A percentile compares a stretch with the other conserved stretches of the same genome.
phyloP scores from a whole-genome alignment of 31 red algal species.

The Porphyra umbilicalis region DNA sequence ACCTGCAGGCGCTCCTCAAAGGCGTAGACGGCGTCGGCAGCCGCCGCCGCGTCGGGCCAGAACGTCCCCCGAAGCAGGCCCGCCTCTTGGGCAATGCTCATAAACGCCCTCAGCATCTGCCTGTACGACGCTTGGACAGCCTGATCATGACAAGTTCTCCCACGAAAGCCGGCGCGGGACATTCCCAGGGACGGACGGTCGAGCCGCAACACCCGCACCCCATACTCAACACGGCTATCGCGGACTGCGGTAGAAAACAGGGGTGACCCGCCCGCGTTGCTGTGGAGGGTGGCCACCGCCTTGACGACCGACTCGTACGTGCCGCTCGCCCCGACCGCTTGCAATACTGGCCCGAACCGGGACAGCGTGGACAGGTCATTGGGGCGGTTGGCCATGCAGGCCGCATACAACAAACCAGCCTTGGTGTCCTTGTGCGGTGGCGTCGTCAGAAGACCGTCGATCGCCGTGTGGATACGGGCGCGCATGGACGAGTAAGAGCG shows the following conservation, averaged over 20 bases:
- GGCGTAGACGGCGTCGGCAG: not conserved
- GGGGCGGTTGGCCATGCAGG: constrained; percentile 31
- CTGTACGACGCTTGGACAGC: not conserved
- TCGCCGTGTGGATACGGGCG: constrained; percentile 33
- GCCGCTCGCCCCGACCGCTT: not conserved
- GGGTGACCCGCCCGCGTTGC: not conserved
- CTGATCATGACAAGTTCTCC: not conserved
- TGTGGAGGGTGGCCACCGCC: not conserved
- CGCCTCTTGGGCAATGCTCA: not conserved
- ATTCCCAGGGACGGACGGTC: not conserved
- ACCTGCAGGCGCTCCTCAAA: not conserved
- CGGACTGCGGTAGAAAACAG: not conserved
- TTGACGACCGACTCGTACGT: not conserved
- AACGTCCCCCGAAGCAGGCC: not conserved
- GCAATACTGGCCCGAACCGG: not conserved
- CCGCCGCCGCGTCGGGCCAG: not conserved
- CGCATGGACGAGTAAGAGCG: constrained; percentile 26
- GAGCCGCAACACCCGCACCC: not conserved
- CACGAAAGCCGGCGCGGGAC: not conserved
- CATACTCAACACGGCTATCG: not conserved
- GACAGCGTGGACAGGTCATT: not conserved
- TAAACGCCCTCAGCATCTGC: not conserved
- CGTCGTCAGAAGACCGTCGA: constrained; percentile 33
- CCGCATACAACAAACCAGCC: constrained; percentile 50
- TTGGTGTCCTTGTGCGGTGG: no score